These are phyloP conservation scores for Trichoderma brevicompactum DNA, from an alignment of 2,329 filamentous ascomycete species.

Conservation along the genomic window DNA sequence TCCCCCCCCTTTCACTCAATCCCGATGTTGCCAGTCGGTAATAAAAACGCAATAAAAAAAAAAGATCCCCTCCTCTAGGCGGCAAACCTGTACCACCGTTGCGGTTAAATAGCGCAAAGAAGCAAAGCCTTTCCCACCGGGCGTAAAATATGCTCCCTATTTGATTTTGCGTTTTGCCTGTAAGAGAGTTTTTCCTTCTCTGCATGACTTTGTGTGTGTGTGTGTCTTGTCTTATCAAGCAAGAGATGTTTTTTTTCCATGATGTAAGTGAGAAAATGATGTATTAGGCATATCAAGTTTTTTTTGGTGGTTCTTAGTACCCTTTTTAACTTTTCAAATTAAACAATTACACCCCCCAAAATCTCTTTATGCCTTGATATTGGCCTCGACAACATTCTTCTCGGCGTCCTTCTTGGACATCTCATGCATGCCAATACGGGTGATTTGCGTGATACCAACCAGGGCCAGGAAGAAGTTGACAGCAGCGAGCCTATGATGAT, in stretches of 20 bases:
- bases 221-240: neutral
- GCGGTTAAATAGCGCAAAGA: neutral
- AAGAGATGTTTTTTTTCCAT: neutral
- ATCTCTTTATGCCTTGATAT: slow-evolving; percentile 36
- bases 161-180: neutral
- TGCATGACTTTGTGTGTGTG: too few relatives aligned
- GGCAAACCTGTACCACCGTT: neutral
- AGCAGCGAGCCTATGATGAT: slow-evolving; percentile 69
- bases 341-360: neutral
- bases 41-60: neutral
- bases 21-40: slow-evolving; percentile 2
- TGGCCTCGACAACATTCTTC: slow-evolving; percentile 50
- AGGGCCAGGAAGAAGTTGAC: slow-evolving; percentile 98
- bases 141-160: neutral
- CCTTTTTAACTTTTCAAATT: neutral
- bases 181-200: neutral
- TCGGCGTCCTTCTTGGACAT: slow-evolving; percentile 58
- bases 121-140: neutral
- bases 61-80: slow-evolving; percentile 4
- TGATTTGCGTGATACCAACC: slow-evolving; percentile 82
- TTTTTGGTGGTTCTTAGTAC: neutral
- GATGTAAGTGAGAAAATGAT: slow-evolving; percentile 8
- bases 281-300: slow-evolving; percentile 10
- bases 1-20: neutral
- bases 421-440: slow-evolving; percentile 73